phyloP scores from a whole-genome alignment of 1,284 basidiomycete species.

The Cryptococcus sp. region DNA sequence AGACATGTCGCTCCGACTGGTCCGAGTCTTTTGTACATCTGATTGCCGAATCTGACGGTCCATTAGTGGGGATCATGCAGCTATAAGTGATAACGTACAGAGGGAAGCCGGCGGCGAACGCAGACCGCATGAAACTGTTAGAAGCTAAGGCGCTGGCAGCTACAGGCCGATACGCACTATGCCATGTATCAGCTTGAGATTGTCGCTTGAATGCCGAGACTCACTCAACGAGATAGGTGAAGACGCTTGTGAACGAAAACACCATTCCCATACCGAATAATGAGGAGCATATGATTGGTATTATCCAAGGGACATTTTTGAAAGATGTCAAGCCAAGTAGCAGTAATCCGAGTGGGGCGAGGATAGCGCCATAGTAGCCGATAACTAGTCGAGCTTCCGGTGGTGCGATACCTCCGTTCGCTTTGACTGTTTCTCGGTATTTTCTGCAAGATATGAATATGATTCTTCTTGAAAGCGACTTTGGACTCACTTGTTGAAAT shows the following conservation, averaged over 20 bases:
- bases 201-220: not conserved
- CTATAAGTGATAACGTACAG: constrained; percentile 54
- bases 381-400: constrained; percentile 65
- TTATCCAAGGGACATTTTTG: constrained; percentile 61
- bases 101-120: constrained; percentile 68
- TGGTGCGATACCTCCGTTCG: constrained; percentile 55
- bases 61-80: constrained; percentile 44
- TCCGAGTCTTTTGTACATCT: constrained; percentile 53
- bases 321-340: constrained; percentile 71
- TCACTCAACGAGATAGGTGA: constrained; percentile 52
- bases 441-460: constrained; percentile 3
- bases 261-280: constrained; percentile 49
- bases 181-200: not conserved
- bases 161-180: constrained; percentile 68
- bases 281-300: constrained; percentile 23
- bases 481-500: constrained; percentile 57
- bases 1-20: constrained; percentile 70
- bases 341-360: constrained; percentile 65
- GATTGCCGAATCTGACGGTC: constrained; percentile 23
- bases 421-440: constrained; percentile 33
- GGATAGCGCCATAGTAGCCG: constrained; percentile 63
- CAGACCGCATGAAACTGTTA: constrained; percentile 62
- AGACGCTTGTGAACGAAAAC: constrained; percentile 63
- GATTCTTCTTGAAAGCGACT: not conserved
- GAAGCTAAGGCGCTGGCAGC: constrained; percentile 71